phyloP scores from a whole-genome alignment of 2,329 filamentous ascomycete genomes.

The Alternaria rosae region DNA sequence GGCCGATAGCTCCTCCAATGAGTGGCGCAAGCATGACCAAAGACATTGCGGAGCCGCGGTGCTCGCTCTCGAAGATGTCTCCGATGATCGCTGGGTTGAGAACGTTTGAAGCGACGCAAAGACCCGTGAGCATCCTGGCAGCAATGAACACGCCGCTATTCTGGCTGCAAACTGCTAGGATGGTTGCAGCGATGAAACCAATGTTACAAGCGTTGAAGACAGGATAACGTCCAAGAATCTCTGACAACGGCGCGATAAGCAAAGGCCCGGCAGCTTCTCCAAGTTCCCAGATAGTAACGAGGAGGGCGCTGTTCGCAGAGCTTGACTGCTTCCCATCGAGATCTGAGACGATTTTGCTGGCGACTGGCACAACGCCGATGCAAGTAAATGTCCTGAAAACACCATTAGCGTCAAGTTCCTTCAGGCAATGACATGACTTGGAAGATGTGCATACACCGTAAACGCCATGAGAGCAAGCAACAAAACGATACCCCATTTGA shows the following conservation, averaged over 20 bases:
- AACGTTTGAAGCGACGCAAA: conserved; percentile 60
- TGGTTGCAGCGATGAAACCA: conserved; percentile 55
- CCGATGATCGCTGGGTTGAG: conserved; percentile 70
- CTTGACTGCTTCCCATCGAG: conserved; percentile 35
- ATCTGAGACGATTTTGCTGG: conserved; percentile 41
- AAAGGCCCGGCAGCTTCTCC: conserved; percentile 47
- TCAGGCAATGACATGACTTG: background rate
- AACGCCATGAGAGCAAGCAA: conserved; percentile 46
- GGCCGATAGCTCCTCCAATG: conserved; percentile 65
- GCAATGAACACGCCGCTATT: conserved; percentile 52
- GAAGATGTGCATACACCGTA: conserved; percentile 37
- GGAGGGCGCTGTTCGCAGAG: conserved; percentile 36
- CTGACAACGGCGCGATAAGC: conserved; percentile 45
- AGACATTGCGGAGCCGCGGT: conserved; percentile 66
- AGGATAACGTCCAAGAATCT: conserved; percentile 42
- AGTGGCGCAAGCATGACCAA: conserved; percentile 65
- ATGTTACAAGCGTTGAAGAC: conserved; percentile 50
- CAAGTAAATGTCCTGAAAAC: conserved; percentile 47
- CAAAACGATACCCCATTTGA: conserved; percentile 44
- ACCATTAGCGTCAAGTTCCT: background rate
- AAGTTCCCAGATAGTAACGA: conserved; percentile 49
- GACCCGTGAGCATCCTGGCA: conserved; percentile 54
- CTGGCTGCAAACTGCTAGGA: conserved; percentile 50
- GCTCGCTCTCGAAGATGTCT: conserved; percentile 66
- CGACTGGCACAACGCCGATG: conserved; percentile 48